A percentile compares a stretch with the other conserved stretches of the same genome.
phyloP scores from a whole-genome alignment of 768 basidiomycete species.

The Kwoniella shandongensis region DNA sequence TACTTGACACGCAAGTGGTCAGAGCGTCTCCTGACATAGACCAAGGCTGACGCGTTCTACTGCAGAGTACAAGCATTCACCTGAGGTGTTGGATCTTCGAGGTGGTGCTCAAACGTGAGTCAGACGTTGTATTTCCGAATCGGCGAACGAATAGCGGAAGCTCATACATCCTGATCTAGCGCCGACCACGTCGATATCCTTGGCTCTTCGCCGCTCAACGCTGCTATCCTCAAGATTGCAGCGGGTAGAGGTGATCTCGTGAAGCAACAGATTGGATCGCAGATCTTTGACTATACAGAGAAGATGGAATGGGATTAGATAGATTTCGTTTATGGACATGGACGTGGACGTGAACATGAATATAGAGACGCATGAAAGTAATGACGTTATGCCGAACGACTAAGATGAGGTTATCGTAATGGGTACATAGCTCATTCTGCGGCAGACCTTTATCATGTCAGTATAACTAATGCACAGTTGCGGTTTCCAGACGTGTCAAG shows the following conservation, averaged over 20 bases:
- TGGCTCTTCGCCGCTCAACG: conserved; percentile 76
- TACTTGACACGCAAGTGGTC: too few species aligned
- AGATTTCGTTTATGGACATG: too few species aligned
- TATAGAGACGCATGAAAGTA: too few species aligned
- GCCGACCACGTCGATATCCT: conserved; percentile 81
- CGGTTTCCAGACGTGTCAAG: too few species aligned
- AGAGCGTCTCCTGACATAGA: too few species aligned
- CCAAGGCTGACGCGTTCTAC: neutral
- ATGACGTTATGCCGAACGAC: too few species aligned
- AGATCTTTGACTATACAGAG: conserved; percentile 72
- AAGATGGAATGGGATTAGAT: conserved; percentile 78
- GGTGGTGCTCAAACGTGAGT: conserved; percentile 82
- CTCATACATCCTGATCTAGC: conserved; percentile 1
- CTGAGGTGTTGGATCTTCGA: conserved; percentile 68
- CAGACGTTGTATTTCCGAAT: neutral
- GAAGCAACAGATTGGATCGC: conserved; percentile 68
- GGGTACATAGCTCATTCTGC: too few species aligned
- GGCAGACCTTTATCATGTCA: too few species aligned
- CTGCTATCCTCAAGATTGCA: conserved; percentile 85
- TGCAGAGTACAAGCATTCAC: conserved; percentile 64
- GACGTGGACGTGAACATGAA: too few species aligned
- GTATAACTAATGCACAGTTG: too few species aligned
- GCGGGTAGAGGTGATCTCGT: conserved; percentile 70
- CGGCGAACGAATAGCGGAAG: neutral
- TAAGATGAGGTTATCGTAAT: too few species aligned